Percentiles rank a stretch among this genome's conserved stretches.
Conservation (phyloP, 805 yeast genomes). For the Wickerhamomyces strasburgensis region DNA sequence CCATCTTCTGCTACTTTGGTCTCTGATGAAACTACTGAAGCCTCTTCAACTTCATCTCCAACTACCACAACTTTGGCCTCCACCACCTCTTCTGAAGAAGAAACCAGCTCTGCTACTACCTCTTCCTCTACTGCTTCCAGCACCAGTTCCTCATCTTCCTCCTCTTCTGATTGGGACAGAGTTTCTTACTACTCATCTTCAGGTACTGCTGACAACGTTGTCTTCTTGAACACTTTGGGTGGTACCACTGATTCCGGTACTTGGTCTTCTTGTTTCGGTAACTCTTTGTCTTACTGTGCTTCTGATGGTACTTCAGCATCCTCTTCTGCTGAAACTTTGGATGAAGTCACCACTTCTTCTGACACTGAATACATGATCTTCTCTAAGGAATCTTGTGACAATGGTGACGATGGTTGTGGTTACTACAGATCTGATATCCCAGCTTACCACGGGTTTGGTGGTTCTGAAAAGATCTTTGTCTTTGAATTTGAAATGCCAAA, state of each 20-base stretch:
- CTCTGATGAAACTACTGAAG: slow-evolving; percentile 10
- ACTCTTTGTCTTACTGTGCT: slow-evolving; percentile 82
- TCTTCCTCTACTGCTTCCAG: slow-evolving; percentile 27
- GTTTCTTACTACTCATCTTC: slow-evolving; percentile 71
- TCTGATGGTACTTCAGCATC: slow-evolving; percentile 75
- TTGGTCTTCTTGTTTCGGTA: slow-evolving; percentile 84
- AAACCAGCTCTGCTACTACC: slow-evolving; percentile 29
- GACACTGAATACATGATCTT: slow-evolving; percentile 79
- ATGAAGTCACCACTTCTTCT: slow-evolving; percentile 64
- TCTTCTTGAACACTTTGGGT: slow-evolving; percentile 85
- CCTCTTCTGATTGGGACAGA: slow-evolving; percentile 63
- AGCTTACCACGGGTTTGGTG: slow-evolving; percentile 93
- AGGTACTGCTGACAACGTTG: slow-evolving; percentile 65
- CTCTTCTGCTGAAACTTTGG: slow-evolving; percentile 59
- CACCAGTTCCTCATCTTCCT: slow-evolving; percentile 29
- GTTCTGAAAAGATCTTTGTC: slow-evolving; percentile 77
- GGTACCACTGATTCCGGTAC: slow-evolving; percentile 85
- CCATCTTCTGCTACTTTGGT: slow-evolving; percentile 3
- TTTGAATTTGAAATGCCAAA: slow-evolving; percentile 94
- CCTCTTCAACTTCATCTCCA: slow-evolving; percentile 13
- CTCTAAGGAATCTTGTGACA: slow-evolving; percentile 59
- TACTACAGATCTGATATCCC: slow-evolving; percentile 81
- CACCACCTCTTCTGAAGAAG: slow-evolving; percentile 22
- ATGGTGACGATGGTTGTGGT: slow-evolving; percentile 59
- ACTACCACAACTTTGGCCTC: slow-evolving; percentile 11